Conservation (phyloP, 169 alveolate species). For the Plasmodium vivax region DNA sequence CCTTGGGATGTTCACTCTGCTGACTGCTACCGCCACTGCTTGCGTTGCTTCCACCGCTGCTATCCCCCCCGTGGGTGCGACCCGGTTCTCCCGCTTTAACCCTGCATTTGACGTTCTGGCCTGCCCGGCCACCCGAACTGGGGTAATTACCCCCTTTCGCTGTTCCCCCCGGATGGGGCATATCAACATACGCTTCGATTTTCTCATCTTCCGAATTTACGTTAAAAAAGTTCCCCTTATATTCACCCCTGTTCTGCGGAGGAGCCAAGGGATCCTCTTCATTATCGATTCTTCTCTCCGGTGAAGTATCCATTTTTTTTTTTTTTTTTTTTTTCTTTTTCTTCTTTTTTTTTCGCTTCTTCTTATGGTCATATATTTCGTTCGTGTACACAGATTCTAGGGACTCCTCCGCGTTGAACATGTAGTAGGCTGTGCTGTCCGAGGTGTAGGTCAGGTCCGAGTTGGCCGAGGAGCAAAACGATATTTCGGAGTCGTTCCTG, state of each 20-base stretch:
- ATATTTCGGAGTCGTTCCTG: conserved; percentile 42
- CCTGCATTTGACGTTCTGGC: background rate
- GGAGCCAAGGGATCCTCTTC: background rate
- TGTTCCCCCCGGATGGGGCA: background rate
- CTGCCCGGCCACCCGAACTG: background rate
- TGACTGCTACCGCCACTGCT: background rate
- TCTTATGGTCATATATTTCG: conserved; percentile 71
- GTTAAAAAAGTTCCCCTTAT: background rate
- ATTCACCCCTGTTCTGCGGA: background rate
- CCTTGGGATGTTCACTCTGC: background rate
- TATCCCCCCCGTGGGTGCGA: background rate
- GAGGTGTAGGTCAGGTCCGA: conserved; percentile 58
- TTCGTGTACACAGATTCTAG: conserved; percentile 25
- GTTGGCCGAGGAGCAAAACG: conserved; percentile 62
- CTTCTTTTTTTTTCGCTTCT: conserved; percentile 8
- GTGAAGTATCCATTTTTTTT: background rate
- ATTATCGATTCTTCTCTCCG: background rate
- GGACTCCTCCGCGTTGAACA: conserved; percentile 38
- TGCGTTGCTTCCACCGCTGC: background rate
- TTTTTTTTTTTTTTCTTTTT: conserved; percentile 17
- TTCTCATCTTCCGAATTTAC: conserved; percentile 20
- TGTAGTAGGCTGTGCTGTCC: conserved; percentile 57
- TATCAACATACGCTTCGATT: background rate
- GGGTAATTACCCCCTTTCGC: background rate
- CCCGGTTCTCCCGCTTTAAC: background rate